Conservation (phyloP, 2,329 filamentous ascomycete species). For the Aquanectria penicillioides region DNA sequence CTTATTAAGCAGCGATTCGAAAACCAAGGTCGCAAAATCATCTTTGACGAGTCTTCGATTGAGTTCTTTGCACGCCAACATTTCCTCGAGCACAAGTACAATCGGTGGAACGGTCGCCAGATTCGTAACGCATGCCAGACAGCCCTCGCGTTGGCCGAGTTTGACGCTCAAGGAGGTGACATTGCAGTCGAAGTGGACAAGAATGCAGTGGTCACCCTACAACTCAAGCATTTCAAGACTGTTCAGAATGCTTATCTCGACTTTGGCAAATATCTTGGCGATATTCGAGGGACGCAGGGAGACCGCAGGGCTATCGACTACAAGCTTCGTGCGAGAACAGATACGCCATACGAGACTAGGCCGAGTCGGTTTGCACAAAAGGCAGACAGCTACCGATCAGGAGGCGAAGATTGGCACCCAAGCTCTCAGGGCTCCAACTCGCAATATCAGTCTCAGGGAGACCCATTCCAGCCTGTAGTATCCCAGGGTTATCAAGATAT, state of each 20-base stretch:
- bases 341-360: no score
- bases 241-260: neutral
- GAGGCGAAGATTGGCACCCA: no score
- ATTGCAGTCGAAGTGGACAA: neutral
- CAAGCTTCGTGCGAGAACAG: no score
- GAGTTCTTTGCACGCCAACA: neutral
- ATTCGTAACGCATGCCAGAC: conserved; percentile 45
- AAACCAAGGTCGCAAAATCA: neutral
- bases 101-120: conserved; percentile 49
- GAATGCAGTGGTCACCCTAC: neutral
- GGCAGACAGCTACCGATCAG: no score
- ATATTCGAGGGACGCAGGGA: neutral
- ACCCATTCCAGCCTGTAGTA: no score
- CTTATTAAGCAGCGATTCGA: conserved; percentile 32
- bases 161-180: conserved; percentile 34
- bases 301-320: no score
- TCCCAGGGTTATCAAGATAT: no score
- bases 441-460: no score
- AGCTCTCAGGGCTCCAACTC: no score
- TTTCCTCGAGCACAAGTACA: neutral
- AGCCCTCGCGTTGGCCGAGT: conserved; percentile 47
- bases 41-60: conserved; percentile 12
- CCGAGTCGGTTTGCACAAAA: no score
- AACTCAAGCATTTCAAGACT: neutral
- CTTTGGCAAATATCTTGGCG: neutral